phyloP scores from a whole-genome alignment of 2,329 filamentous ascomycete genomes.

The Sclerotiophoma versabilis region DNA sequence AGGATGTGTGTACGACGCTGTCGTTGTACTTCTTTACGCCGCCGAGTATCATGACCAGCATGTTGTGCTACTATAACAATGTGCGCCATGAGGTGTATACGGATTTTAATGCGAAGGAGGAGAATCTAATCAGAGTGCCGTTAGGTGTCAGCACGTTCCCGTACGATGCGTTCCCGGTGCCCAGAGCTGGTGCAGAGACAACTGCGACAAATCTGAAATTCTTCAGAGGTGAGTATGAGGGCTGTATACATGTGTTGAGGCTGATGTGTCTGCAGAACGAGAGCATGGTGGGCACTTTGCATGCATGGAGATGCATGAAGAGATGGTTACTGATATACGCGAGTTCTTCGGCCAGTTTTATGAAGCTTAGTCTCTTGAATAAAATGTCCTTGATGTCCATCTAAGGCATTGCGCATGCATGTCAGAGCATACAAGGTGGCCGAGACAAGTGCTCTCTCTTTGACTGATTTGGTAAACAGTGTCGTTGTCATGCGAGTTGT shows the following conservation, averaged over 20 bases:
- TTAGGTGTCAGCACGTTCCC: slow-evolving; percentile 50
- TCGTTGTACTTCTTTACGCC: slow-evolving; percentile 50
- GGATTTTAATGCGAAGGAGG: slow-evolving; percentile 43
- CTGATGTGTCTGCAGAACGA: slow-evolving; percentile 23
- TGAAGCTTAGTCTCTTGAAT: slow-evolving; percentile 5
- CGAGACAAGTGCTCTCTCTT: too few species aligned
- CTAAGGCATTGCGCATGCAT: neutral
- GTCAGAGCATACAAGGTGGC: too few species aligned
- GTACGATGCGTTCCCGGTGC: slow-evolving; percentile 48
- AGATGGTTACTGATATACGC: slow-evolving; percentile 34
- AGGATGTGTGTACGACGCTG: slow-evolving; percentile 37
- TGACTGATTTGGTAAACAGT: too few species aligned
- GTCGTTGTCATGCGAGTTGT: too few species aligned
- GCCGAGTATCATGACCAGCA: slow-evolving; percentile 47
- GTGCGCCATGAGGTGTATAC: slow-evolving; percentile 50
- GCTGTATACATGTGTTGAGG: neutral
- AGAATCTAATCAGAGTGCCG: slow-evolving; percentile 48
- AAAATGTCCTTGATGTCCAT: neutral
- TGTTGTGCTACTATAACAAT: slow-evolving; percentile 51
- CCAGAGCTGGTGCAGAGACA: slow-evolving; percentile 41
- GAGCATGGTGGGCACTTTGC: slow-evolving; percentile 36
- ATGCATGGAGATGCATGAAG: slow-evolving; percentile 35
- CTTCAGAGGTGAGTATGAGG: slow-evolving; percentile 34
- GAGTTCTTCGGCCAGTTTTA: slow-evolving; percentile 30
- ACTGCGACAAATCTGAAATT: slow-evolving; percentile 51